Evolutionary conservation across 345 rosid genomes (phyloP), one percentile per base, ranked within the genome.

Genomic region (Zanthoxylum bungeanum): DNA sequence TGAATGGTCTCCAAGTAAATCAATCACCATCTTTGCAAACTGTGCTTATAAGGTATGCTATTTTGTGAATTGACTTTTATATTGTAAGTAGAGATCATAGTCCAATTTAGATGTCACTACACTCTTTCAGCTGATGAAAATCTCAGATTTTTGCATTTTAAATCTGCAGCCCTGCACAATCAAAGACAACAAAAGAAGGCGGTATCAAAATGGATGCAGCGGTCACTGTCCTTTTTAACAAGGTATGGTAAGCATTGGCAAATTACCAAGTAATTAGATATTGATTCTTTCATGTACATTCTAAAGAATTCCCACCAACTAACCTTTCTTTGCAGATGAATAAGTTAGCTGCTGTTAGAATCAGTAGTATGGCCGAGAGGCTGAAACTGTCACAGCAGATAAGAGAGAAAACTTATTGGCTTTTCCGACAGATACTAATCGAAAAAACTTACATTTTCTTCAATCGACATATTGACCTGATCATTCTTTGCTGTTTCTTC

Each of bases 141-240:
- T 7, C 70, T 62, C 17, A 36, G 47, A 28, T 9, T 62, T 50
- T 17, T 75, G 66, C 56, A 11, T 44, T 8, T 56, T 42, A 70
- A n/a, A 19, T 71, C 50, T 63, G 61, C 84, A 94, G 98, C 80
- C 98, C 98, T n/a, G 88, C 92, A 39, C 90, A 95, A 53, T 96
- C 93, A 72, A 85, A 78, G 75, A 94, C 97, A 3, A 87, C 91
- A 63, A 89, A 96, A 34, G 95, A 93, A 73, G 97, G 91, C 61
- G 93, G 89, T 85, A 85, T 93, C 61, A 88, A 89, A 73, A 96
- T 91, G 46, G 92, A 94, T 83, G 89, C 96, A n/a, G 98, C 89
- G 42, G 85, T 92, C 75, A 88, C 71, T 78, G 73, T 94, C 65
- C 88, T 92, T 78, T 90, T 90, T 77, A 68, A 87, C 69, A 94